phyloP scores from a whole-genome alignment of 2,329 filamentous ascomycete genomes.

The Davidsoniella virescens region DNA sequence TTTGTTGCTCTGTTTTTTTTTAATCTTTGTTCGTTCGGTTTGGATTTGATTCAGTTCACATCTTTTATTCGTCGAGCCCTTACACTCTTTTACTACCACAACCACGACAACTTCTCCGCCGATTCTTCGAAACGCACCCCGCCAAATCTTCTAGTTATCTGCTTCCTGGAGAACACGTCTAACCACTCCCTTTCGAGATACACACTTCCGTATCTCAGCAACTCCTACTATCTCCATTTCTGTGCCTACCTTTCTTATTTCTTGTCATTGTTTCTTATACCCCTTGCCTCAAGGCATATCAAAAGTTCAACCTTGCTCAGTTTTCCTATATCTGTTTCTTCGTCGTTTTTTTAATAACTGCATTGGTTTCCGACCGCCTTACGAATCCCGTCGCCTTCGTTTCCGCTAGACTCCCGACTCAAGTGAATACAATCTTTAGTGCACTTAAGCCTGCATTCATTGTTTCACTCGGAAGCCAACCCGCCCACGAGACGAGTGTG shows the following conservation, averaged over 20 bases:
- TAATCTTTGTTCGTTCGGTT: not conserved
- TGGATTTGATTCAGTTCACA: no score
- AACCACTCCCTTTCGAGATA: no score
- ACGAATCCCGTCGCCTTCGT: not conserved
- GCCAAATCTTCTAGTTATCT: no score
- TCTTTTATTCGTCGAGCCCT: no score
- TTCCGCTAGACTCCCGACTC: not conserved
- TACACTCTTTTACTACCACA: no score
- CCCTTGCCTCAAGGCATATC: constrained; percentile 8
- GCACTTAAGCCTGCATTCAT: not conserved
- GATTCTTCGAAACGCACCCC: no score
- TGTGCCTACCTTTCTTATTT: not conserved
- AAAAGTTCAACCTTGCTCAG: constrained; percentile 2
- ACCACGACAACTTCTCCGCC: no score
- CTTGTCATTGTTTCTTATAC: constrained; percentile 8
- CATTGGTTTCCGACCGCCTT: not conserved
- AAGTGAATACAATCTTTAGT: not conserved
- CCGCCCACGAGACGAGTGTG: not conserved
- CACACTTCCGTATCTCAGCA: no score
- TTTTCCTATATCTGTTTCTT: not conserved
- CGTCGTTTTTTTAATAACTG: not conserved
- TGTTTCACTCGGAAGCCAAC: not conserved
- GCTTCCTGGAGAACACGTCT: no score
- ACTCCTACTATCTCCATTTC: not conserved
- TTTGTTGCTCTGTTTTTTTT: constrained; percentile 1